A percentile compares a stretch with the other conserved stretches of the same genome.
These are phyloP conservation scores for Marasmius oreades DNA, from an alignment of 1,284 basidiomycete genomes.

Conservation along the genomic window DNA sequence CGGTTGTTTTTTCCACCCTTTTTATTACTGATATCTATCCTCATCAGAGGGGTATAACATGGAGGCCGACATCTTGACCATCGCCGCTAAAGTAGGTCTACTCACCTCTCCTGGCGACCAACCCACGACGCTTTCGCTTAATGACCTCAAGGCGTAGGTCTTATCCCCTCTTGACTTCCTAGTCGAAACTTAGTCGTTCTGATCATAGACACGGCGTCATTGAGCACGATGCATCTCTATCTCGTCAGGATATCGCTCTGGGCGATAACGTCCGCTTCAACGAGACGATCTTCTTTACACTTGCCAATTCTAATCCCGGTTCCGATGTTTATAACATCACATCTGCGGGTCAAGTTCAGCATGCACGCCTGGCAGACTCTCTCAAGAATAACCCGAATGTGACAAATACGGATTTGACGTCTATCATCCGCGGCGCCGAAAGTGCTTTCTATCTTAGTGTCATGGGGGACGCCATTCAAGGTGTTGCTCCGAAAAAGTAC, in stretches of 20 bases:
- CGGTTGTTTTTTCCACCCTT: not conserved
- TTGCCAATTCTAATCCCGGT: not conserved
- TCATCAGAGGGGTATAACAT: constrained; percentile 2
- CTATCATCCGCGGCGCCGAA: not conserved
- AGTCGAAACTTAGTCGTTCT: not conserved
- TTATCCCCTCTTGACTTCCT: not conserved
- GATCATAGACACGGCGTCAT: constrained; percentile 16
- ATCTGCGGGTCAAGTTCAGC: constrained; percentile 6
- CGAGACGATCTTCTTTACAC: not conserved
- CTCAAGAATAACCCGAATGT: not conserved
- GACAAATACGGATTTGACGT: not conserved
- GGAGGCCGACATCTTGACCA: constrained; percentile 3
- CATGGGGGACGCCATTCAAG: not conserved
- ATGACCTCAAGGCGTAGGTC: constrained; percentile 14
- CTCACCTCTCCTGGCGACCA: constrained; percentile 13
- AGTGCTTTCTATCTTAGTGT: constrained; percentile 2
- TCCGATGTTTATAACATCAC: not conserved
- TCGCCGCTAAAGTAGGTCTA: constrained; percentile 14
- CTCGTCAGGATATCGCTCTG: constrained; percentile 15
- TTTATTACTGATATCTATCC: not conserved
- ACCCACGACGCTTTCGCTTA: constrained; percentile 5
- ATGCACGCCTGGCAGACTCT: not conserved
- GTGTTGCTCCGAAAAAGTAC: constrained; percentile 3
- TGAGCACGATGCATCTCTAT: constrained; percentile 21
- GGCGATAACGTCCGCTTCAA: constrained; percentile 20